phyloP scores from a whole-genome alignment of 2,329 filamentous ascomycete species.

The Keithomyces neogunnii region DNA sequence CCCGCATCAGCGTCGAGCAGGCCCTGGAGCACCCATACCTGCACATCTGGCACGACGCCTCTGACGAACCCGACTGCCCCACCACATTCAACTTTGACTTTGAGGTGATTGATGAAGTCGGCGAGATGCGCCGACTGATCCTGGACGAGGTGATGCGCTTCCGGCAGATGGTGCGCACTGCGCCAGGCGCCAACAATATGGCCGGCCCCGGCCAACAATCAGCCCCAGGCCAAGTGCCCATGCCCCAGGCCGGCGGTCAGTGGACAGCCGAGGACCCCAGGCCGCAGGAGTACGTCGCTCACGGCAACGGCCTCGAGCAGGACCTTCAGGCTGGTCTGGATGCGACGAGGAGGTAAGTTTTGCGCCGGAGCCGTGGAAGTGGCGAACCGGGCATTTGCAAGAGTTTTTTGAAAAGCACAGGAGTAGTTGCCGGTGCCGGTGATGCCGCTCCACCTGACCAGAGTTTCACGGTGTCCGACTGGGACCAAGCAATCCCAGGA shows the following conservation, averaged over 20 bases:
- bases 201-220: conserved; percentile 27
- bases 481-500: too few species aligned
- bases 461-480: too few species aligned
- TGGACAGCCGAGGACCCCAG: conserved; percentile 54
- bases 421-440: background rate
- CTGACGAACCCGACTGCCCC: conserved; percentile 89
- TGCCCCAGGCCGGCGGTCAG: conserved; percentile 40
- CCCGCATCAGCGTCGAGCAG: conserved; percentile 87
- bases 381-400: background rate
- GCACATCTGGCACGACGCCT: conserved; percentile 96
- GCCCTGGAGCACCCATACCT: conserved; percentile 95
- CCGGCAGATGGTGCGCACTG: conserved; percentile 53
- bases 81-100: conserved; percentile 97
- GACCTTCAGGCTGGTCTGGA: conserved; percentile 45
- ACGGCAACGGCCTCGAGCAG: conserved; percentile 44
- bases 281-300: conserved; percentile 47
- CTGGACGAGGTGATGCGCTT: conserved; percentile 88
- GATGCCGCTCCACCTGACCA: too few species aligned
- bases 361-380: background rate
- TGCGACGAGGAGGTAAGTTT: conserved; percentile 16
- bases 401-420: background rate
- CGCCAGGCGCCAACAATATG: conserved; percentile 28
- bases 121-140: conserved; percentile 95
- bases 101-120: conserved; percentile 91
- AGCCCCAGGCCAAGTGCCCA: conserved; percentile 38